These are phyloP conservation scores for Aspergillus sp. DNA, from an alignment of 2,329 filamentous ascomycete genomes.

Conservation along the genomic window DNA sequence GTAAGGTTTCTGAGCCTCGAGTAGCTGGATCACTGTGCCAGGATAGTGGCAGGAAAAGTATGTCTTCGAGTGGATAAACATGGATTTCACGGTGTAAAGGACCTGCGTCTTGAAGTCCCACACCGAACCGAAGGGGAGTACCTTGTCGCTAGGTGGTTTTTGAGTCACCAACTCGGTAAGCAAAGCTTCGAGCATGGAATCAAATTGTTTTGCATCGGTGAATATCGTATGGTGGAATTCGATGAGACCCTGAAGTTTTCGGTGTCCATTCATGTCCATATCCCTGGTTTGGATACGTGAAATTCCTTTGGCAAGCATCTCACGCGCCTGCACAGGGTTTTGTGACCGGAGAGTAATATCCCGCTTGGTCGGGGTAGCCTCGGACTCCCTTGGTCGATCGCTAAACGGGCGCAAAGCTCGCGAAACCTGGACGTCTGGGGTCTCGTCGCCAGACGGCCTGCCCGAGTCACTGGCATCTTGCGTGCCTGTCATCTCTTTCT, in stretches of 20 bases:
- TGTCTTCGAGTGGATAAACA: neutral
- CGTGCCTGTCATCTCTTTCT: neutral
- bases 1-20: neutral
- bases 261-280: conserved; percentile 44
- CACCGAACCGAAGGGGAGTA: conserved; percentile 22
- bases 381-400: conserved; percentile 20
- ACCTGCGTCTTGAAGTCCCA: conserved; percentile 38
- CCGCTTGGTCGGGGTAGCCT: conserved; percentile 26
- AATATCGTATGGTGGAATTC: conserved; percentile 39
- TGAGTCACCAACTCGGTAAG: conserved; percentile 41
- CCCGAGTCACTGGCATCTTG: neutral
- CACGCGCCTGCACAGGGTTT: conserved; percentile 36
- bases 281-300: conserved; percentile 34
- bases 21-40: neutral
- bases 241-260: conserved; percentile 44
- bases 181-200: conserved; percentile 38
- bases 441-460: neutral
- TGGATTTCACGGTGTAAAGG: neutral
- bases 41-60: neutral
- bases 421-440: neutral
- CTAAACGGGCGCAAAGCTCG: neutral
- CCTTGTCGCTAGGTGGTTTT: conserved; percentile 29
- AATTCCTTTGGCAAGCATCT: conserved; percentile 41
- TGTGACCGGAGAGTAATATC: conserved; percentile 42
- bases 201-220: conserved; percentile 36